phyloP scores from a whole-genome alignment of 805 yeast genomes.

The Starmerella geochares region DNA sequence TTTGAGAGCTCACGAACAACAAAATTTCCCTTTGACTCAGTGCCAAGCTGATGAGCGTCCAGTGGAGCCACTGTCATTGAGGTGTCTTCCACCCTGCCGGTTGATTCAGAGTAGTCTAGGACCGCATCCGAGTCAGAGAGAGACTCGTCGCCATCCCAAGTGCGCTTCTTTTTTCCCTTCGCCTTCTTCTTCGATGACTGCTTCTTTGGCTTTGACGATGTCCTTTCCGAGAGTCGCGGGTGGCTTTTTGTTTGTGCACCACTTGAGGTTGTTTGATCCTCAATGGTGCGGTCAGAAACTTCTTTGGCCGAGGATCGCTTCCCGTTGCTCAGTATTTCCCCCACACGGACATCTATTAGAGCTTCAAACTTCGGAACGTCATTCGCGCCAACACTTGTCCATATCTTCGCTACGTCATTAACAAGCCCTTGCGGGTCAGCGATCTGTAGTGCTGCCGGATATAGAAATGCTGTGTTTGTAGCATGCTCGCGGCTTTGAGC shows the following conservation, averaged over 20 bases:
- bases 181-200: neutral
- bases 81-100: conserved; percentile 16
- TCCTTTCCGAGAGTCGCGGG: neutral
- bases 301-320: no score
- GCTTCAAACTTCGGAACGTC: conserved; percentile 14
- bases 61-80: conserved; percentile 30
- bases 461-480: conserved; percentile 34
- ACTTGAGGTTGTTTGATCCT: no score
- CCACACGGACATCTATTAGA: conserved; percentile 30
- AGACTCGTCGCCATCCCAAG: conserved; percentile 47
- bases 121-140: conserved; percentile 37
- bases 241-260: neutral
- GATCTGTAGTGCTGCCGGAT: conserved; percentile 32
- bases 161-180: conserved; percentile 40
- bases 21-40: conserved; percentile 45
- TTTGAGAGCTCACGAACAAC: conserved; percentile 52
- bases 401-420: conserved; percentile 30
- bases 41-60: conserved; percentile 34
- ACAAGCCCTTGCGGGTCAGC: conserved; percentile 31
- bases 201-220: neutral
- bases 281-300: no score
- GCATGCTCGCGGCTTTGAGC: conserved; percentile 37
- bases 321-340: conserved; percentile 2
- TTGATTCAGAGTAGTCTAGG: conserved; percentile 47
- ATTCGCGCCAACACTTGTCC: conserved; percentile 26